Conservation (phyloP, 1,284 basidiomycete species). For the Omphalotus olearius region DNA sequence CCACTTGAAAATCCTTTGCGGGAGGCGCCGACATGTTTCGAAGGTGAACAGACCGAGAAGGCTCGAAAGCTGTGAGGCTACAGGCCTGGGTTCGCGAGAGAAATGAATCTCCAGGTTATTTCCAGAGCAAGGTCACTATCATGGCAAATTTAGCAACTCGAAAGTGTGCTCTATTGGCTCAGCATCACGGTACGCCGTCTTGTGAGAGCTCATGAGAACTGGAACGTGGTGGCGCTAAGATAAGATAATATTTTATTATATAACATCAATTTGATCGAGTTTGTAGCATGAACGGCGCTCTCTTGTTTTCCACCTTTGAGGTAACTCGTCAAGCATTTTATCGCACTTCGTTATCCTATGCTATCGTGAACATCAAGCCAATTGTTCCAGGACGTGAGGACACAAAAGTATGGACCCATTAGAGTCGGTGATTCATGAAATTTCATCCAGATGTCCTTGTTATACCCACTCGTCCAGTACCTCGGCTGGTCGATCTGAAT, state of each 20-base stretch:
- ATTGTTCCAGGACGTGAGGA: slow-evolving; percentile 86
- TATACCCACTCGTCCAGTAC: slow-evolving; percentile 72
- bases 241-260: slow-evolving; percentile 7
- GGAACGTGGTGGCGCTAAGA: not conserved
- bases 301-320: slow-evolving; percentile 81
- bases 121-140: too few species aligned
- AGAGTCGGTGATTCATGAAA: slow-evolving; percentile 6
- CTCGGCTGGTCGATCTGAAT: slow-evolving; percentile 71
- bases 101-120: too few species aligned
- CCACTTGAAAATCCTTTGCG: slow-evolving; percentile 39
- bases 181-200: too few species aligned
- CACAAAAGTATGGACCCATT: not conserved
- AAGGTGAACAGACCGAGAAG: not conserved
- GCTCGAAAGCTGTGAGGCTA: not conserved
- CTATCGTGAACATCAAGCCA: slow-evolving; percentile 91
- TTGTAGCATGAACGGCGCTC: slow-evolving; percentile 31
- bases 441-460: slow-evolving; percentile 77
- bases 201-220: not conserved
- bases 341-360: slow-evolving; percentile 64
- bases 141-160: too few species aligned
- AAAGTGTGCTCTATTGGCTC: too few species aligned
- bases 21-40: not conserved
- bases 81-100: too few species aligned
- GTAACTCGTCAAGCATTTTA: slow-evolving; percentile 84
- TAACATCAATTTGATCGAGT: not conserved